Evolutionary conservation across 2,329 filamentous ascomycete genomes (phyloP).

Genomic region (Aspergillus pseudoglaucus): DNA sequence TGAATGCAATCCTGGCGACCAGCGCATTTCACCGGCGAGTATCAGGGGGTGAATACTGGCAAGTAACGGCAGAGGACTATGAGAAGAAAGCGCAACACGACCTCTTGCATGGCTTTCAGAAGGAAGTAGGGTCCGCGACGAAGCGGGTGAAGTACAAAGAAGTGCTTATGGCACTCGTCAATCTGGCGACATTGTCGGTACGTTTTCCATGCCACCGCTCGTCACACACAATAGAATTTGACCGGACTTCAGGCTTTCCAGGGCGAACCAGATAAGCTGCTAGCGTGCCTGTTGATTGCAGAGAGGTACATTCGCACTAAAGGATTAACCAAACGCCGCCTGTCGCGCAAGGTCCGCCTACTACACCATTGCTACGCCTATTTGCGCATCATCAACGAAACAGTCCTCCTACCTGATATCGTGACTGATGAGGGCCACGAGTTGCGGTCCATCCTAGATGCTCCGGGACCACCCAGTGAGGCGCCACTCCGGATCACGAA

Average conservation of each 20-base stretch:
- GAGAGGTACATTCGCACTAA: constrained; percentile 39
- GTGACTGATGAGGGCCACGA: constrained; percentile 19
- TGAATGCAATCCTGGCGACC: constrained; percentile 38
- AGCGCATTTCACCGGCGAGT: constrained; percentile 39
- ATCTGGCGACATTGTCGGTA: constrained; percentile 33
- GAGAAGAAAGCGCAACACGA: constrained; percentile 26
- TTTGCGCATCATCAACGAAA: constrained; percentile 44
- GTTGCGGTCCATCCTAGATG: background rate
- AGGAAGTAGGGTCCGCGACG: constrained; percentile 27
- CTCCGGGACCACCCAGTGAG: background rate
- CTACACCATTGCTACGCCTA: constrained; percentile 46
- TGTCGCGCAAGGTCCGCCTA: constrained; percentile 38
- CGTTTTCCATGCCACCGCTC: background rate
- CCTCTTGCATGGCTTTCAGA: constrained; percentile 25
- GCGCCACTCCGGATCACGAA: background rate
- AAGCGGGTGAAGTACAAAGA: constrained; percentile 40
- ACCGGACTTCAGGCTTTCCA: constrained; percentile 14
- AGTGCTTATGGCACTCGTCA: constrained; percentile 41
- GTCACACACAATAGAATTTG: background rate
- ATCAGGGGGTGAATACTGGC: constrained; percentile 20
- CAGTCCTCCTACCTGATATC: constrained; percentile 2
- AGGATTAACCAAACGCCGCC: constrained; percentile 30
- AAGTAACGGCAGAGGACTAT: constrained; percentile 25
- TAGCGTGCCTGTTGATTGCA: constrained; percentile 38
- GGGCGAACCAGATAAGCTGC: constrained; percentile 28